phyloP scores from a whole-genome alignment of 179 eudicot genomes.

The Beta macrorhiza region DNA sequence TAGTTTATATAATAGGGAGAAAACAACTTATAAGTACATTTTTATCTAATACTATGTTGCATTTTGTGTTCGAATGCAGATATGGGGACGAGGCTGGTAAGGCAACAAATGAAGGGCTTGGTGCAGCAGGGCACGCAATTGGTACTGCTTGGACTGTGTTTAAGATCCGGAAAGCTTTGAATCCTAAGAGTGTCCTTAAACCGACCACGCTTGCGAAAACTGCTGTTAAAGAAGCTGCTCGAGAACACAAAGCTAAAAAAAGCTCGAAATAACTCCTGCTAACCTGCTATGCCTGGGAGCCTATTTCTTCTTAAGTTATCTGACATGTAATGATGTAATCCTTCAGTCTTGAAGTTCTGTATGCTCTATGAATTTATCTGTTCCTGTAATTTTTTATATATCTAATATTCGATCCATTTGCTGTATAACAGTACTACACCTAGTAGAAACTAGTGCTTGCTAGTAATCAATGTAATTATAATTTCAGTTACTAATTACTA shows the following conservation, averaged over 20 bases:
- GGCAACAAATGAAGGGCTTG: conserved; percentile 76
- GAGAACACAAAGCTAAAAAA: conserved; percentile 45
- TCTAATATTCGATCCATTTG: conserved; percentile 11
- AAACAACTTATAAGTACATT: not conserved
- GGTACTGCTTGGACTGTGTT: conserved; percentile 92
- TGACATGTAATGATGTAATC: conserved; percentile 4
- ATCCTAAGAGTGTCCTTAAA: conserved; percentile 68
- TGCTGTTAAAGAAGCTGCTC: conserved; percentile 55
- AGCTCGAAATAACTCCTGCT: conserved; percentile 30
- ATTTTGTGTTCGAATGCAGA: conserved; percentile 38
- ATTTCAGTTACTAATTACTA: not conserved
- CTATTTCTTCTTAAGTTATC: not conserved
- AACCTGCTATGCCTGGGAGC: not conserved
- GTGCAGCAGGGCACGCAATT: conserved; percentile 87
- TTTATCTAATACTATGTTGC: not conserved
- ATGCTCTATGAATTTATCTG: conserved; percentile 6
- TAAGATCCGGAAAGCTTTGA: conserved; percentile 77
- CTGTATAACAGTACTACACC: conserved; percentile 11
- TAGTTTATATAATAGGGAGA: not conserved
- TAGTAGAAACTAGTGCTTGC: conserved; percentile 5
- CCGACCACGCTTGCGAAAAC: conserved; percentile 59
- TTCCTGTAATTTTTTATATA: not conserved
- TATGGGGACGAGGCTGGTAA: conserved; percentile 91
- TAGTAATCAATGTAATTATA: not conserved
- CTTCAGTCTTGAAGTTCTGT: conserved; percentile 4